Evolutionary conservation across 306 rosid genomes (phyloP).

Genomic region (Trifolium subterraneum): DNA sequence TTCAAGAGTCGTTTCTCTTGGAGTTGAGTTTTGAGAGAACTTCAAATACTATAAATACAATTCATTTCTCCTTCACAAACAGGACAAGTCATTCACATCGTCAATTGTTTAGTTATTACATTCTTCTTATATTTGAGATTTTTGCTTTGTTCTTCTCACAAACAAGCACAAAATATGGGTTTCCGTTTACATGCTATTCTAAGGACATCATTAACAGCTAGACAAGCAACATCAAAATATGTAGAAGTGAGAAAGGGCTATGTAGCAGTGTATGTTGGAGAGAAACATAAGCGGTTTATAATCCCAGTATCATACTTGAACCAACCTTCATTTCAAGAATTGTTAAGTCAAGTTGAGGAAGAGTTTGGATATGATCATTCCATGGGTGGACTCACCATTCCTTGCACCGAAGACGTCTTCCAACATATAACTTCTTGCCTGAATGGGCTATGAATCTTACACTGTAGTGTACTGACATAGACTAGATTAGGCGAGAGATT

Average conservation of each 20-base stretch:
- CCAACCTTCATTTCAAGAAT: slow-evolving; percentile 51
- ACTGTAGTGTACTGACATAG: background rate
- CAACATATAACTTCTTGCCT: slow-evolving; percentile 27
- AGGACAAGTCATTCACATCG: background rate
- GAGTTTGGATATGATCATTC: slow-evolving; percentile 59
- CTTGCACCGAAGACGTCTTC: slow-evolving; percentile 47
- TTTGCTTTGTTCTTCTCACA: background rate
- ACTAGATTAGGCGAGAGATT: background rate
- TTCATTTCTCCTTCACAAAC: background rate
- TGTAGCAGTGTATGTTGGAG: slow-evolving; percentile 57
- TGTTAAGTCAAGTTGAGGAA: slow-evolving; percentile 42
- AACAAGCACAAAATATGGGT: background rate
- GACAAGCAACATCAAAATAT: slow-evolving; percentile 22
- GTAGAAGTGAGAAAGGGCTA: slow-evolving; percentile 49
- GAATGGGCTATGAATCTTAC: background rate
- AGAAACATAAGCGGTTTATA: slow-evolving; percentile 44
- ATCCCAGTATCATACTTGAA: slow-evolving; percentile 55
- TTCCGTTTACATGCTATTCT: no score
- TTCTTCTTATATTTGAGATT: background rate
- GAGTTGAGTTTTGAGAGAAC: background rate
- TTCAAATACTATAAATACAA: background rate
- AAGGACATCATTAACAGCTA: background rate
- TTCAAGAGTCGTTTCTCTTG: background rate
- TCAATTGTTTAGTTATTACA: background rate
- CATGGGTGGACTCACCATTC: slow-evolving; percentile 55